phyloP scores from a whole-genome alignment of 2,329 filamentous ascomycete genomes.

The Alternaria sp. region DNA sequence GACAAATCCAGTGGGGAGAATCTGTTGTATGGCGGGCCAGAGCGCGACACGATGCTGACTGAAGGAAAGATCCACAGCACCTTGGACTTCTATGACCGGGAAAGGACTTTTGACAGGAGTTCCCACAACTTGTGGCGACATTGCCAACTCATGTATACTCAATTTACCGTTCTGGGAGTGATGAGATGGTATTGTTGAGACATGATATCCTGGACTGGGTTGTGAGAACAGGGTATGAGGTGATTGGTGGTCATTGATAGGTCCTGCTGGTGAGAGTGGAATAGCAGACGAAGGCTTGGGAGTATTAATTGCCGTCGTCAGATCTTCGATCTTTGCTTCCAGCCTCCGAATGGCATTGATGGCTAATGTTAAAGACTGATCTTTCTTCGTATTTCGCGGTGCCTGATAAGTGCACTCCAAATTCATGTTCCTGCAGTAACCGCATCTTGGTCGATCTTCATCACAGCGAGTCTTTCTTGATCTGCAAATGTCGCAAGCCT shows the following conservation, averaged over 20 bases:
- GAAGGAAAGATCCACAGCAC: conserved; percentile 56
- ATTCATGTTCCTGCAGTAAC: conserved; percentile 60
- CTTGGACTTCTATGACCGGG: conserved; percentile 25
- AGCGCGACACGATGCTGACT: conserved; percentile 61
- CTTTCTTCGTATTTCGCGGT: conserved; percentile 63
- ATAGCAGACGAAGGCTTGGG: conserved; percentile 20
- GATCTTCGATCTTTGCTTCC: conserved; percentile 62
- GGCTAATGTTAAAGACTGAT: conserved; percentile 63
- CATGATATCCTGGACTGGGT: conserved; percentile 35
- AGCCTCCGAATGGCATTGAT: conserved; percentile 64
- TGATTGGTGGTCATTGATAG: conserved; percentile 37
- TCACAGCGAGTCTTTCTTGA: conserved; percentile 65
- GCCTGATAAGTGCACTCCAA: conserved; percentile 63
- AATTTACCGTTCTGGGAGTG: conserved; percentile 27
- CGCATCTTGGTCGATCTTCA: conserved; percentile 62
- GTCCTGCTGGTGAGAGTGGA: conserved; percentile 20
- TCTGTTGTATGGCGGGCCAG: conserved; percentile 58
- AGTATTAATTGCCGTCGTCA: conserved; percentile 52
- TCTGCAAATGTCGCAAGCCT: conserved; percentile 64
- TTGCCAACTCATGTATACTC: conserved; percentile 34
- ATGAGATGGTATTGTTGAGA: conserved; percentile 13
- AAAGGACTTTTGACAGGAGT: conserved; percentile 39
- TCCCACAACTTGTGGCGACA: conserved; percentile 38
- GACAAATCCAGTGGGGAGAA: conserved; percentile 56
- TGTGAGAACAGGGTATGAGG: conserved; percentile 41